Evolutionary conservation across 495 filamentous ascomycete genomes (phyloP).

Genomic region (Hyaloscypha hepaticicola): DNA sequence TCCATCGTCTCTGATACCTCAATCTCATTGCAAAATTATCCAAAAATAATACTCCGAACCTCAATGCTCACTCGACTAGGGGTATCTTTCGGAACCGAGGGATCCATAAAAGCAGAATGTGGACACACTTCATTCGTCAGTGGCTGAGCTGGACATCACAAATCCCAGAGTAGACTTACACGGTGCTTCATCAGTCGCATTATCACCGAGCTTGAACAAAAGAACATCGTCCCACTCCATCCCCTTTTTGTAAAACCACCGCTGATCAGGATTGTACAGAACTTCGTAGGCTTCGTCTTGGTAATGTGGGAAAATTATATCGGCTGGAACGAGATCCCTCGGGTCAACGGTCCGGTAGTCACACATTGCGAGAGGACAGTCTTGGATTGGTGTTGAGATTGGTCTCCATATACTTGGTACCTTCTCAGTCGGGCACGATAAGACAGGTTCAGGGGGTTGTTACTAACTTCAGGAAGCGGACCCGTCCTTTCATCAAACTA

Average conservation of each 20-base stretch:
- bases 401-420: conserved; percentile 7
- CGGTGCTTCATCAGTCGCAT: conserved; percentile 1
- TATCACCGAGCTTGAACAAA: conserved; percentile 12
- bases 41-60: conserved; percentile 1
- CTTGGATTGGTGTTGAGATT: not conserved
- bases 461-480: conserved; percentile 6
- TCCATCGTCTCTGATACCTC: not conserved
- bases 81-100: not conserved
- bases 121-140: conserved; percentile 9
- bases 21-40: not conserved
- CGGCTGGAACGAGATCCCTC: not conserved
- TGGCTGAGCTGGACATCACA: not conserved
- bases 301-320: conserved; percentile 9
- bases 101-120: conserved; percentile 11
- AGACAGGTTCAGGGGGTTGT: not conserved
- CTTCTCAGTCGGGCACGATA: too few species aligned
- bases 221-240: conserved; percentile 8
- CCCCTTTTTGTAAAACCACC: conserved; percentile 11
- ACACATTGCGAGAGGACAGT: conserved; percentile 9
- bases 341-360: not conserved
- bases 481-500: not conserved
- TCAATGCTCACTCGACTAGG: conserved; percentile 7
- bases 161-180: not conserved
- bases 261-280: conserved; percentile 7
- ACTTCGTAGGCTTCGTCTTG: conserved; percentile 15